Evolutionary conservation across 495 filamentous ascomycete genomes (phyloP), one percentile per base, ranked within the genome.

Genomic region (Daldinia childiae): DNA sequence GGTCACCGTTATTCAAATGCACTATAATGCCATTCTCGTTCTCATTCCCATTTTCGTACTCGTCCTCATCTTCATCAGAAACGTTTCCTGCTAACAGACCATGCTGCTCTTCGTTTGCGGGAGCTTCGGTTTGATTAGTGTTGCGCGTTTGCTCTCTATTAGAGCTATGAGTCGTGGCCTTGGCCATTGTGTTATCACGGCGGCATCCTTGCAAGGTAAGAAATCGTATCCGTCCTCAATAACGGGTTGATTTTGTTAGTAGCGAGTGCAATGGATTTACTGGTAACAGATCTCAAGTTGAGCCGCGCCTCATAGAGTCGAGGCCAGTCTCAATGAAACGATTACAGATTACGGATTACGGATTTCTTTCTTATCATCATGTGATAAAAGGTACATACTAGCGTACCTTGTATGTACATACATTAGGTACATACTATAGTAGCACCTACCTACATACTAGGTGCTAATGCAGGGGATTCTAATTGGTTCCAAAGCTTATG

Each of bases 131-230:
- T 19, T 51, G 21, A 70, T 70, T 70, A 11, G 38, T 58, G 34
- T 62, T 69, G n/a, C 59, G 66, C 21, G 51, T 12, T 54, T 74
- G 75, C 71, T 74, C 75, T 71, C 62, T 72, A 32, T 29, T 76
- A 62, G 63, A 75, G 79, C 77, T 80, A 66, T 77, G 64, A 57
- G 75, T 73, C 62, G 73, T 79, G 79, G 81, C 81, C 79, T 78
- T 80, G 79, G 81, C 80, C 82, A 83, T 84, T 73, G 70, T 79
- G 74, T 73, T 74, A 74, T 68, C 52, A 66, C 57, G 71, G 77
- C 74, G 77, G 78, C 82, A 80, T 83, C 72, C 76, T 80, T 74
- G 64, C 68, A 34, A 57, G 39, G 56, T 32, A 62, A 17, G 15
- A 67, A 71, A 5, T 63, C 24, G 55, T 32, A 6, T 64, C 56